A percentile compares a stretch with the other conserved stretches of the same genome.
These are phyloP conservation scores for Fusarium keratoplasticum DNA, from an alignment of 2,329 filamentous ascomycete species.

Conservation along the genomic window DNA sequence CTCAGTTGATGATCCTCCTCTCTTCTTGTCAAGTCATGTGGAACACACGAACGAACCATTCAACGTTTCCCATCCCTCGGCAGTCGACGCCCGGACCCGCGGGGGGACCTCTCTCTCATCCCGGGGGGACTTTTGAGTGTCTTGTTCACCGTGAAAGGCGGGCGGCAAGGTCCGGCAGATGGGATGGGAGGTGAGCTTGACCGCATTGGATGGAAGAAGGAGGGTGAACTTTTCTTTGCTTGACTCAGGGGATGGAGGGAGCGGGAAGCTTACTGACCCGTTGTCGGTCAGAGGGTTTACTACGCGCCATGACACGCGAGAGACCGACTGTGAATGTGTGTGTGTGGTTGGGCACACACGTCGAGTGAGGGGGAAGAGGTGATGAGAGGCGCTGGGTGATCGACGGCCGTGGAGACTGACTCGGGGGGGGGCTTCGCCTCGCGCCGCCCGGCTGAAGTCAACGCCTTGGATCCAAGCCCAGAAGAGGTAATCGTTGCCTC, in stretches of 20 bases:
- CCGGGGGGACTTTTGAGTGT: conserved; percentile 30
- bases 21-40: conserved; percentile 5
- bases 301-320: background rate
- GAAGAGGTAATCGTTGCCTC: background rate
- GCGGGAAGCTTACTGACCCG: conserved; percentile 10
- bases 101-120: conserved; percentile 7
- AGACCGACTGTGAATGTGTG: background rate
- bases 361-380: conserved; percentile 4
- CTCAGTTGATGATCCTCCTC: background rate
- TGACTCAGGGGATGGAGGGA: conserved; percentile 26
- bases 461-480: conserved; percentile 4
- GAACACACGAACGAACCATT: conserved; percentile 8
- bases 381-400: conserved; percentile 27
- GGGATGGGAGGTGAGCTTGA: conserved; percentile 10
- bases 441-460: conserved; percentile 17
- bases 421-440: conserved; percentile 12
- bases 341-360: conserved; percentile 10
- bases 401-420: conserved; percentile 25
- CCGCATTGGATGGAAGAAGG: conserved; percentile 4
- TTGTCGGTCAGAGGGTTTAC: conserved; percentile 10
- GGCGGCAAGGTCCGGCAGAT: conserved; percentile 30
- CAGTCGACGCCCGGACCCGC: conserved; percentile 34
- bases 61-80: conserved; percentile 3
- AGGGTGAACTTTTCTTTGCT: conserved; percentile 5
- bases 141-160: background rate